A percentile compares a stretch with the other conserved stretches of the same genome.
phyloP scores from a whole-genome alignment of 768 basidiomycete species.

The Ephemerocybe angulata region DNA sequence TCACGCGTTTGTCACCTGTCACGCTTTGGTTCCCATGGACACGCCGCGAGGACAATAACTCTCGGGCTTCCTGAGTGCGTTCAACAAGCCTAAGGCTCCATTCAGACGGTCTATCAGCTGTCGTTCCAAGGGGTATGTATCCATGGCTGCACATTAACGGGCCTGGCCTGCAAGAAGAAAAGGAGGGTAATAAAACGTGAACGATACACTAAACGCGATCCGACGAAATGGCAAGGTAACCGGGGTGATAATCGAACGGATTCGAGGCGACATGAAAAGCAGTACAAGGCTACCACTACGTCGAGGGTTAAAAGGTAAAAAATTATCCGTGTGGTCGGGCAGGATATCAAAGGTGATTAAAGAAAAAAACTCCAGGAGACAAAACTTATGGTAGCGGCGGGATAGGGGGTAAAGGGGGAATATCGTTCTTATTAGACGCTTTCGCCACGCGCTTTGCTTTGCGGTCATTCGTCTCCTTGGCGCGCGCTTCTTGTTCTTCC shows the following conservation, averaged over 20 bases:
- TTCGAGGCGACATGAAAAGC: background rate
- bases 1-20: background rate
- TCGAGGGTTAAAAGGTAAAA: too few species aligned
- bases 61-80: background rate
- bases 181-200: background rate
- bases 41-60: background rate
- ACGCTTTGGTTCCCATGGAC: background rate
- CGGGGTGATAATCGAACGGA: background rate
- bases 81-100: background rate
- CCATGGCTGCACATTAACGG: background rate
- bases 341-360: background rate
- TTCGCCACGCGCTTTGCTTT: slow-evolving; percentile 51
- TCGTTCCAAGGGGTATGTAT: background rate
- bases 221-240: background rate
- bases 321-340: background rate
- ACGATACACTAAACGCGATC: background rate
- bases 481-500: slow-evolving; percentile 74
- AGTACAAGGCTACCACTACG: background rate
- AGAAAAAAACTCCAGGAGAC: background rate
- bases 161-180: too few species aligned
- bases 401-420: slow-evolving; percentile 38
- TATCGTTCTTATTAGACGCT: slow-evolving; percentile 24
- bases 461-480: slow-evolving; percentile 55
- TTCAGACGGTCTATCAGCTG: background rate
- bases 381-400: slow-evolving; percentile 18